Conservation (phyloP, 176 grass and related monocot genomes). For the Phragmites australis region DNA sequence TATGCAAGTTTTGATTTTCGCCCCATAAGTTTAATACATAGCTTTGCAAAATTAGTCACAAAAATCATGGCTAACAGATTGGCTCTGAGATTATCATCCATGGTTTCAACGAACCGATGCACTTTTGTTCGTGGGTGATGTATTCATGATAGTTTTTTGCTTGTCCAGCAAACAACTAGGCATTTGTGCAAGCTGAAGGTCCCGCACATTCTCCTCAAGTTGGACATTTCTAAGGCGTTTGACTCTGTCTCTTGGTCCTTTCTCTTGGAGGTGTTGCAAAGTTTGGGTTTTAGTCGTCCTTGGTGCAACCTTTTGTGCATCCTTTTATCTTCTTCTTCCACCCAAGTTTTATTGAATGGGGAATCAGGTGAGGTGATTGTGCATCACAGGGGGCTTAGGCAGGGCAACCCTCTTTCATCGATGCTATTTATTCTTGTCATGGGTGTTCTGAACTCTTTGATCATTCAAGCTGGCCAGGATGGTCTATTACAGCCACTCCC, state of each 20-base stretch:
- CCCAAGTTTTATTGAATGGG: not conserved
- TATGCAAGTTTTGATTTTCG: no score
- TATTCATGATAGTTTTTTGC: no score
- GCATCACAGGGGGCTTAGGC: not conserved
- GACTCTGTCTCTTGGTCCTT: not conserved
- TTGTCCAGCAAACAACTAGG: not conserved
- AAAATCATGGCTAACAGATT: no score
- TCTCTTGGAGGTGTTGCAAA: not conserved
- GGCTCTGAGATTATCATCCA: no score
- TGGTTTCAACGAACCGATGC: no score
- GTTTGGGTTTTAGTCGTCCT: not conserved
- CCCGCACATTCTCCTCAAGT: not conserved
- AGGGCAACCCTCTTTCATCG: not conserved
- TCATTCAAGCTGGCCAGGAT: no score
- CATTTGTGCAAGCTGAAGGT: not conserved
- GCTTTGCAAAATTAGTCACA: no score
- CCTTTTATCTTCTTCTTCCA: not conserved
- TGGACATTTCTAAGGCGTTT: not conserved
- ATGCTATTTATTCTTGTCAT: not conserved
- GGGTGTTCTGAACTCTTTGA: not conserved
- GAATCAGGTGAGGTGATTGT: not conserved
- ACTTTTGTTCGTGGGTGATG: no score
- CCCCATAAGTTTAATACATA: no score
- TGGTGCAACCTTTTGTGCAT: not conserved
- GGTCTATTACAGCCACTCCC: no score